Base-by-base conservation (phyloP, 495 filamentous ascomycete species). In the Aspergillus coremiiformis region DNA sequence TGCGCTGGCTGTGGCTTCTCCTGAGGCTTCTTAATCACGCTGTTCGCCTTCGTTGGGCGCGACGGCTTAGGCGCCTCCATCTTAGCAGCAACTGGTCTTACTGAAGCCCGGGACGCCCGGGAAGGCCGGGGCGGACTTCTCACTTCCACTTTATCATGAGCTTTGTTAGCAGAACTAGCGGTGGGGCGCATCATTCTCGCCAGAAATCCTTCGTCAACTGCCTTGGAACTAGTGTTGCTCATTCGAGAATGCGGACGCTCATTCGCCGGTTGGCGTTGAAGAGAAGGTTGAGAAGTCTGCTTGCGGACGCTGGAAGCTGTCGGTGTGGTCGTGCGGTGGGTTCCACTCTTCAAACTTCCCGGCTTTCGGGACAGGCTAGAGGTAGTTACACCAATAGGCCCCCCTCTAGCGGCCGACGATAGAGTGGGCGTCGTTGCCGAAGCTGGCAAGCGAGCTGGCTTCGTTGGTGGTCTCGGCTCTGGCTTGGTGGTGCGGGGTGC, bases 161-260 rank as follows among this genome's bases (percentile, higher is more conserved):
- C 78, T 68, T 92, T 95, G 62, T 78, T 85, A 5, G 87, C 79
- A 26, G 85, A 90, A 51, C 81, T 81, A 20, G 86, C 81, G 8
- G 90, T 96, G 4, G 90, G 90, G 10, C 89, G 81, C 89, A 89
- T 95, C 90, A 96, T 95, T 51, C 90, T 76, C 7, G 87, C 88
- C 14, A 96, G 75, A 69, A 96, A 96, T 3, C 84, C 69, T 48
- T 90, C 85, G 59, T 87, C 84, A 2, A 84, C 75, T 1, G 80
- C 66, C 49, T 68, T 73, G 26, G 70, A 41, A 47, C 63, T 71
- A 4, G 42, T 61, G 29, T 66, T 72, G 56, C 73, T 77, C 20
- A 61, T 52, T 20, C 73, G 69, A 15, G 74, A 70, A 47, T 62
- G 67, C 2, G 72, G 67, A n/a, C 71, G 71, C 19, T 76, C 72